phyloP scores from a whole-genome alignment of 108 stramenopile species.

The Bacterosira constricta region DNA sequence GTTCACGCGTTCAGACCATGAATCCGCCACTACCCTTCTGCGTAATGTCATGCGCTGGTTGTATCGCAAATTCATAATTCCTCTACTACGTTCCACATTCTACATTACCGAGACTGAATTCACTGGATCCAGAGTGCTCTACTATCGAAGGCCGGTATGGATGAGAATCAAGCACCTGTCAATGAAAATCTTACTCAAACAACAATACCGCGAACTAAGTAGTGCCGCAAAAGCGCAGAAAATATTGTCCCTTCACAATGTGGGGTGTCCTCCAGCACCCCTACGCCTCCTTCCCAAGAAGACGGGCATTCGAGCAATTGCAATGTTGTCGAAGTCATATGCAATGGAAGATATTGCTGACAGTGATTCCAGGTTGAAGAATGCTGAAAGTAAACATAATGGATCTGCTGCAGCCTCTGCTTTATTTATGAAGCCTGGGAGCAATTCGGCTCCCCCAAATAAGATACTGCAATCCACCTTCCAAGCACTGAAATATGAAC shows the following conservation, averaged over 20 bases:
- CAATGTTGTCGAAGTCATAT: constrained; percentile 59
- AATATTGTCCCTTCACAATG: constrained; percentile 44
- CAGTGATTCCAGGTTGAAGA: background rate
- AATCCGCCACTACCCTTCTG: constrained; percentile 46
- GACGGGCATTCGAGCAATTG: constrained; percentile 82
- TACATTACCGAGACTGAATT: constrained; percentile 88
- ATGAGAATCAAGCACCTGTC: constrained; percentile 61
- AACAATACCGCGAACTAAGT: constrained; percentile 57
- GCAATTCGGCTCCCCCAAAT: constrained; percentile 51
- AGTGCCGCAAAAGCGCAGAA: constrained; percentile 23
- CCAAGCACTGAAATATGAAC: constrained; percentile 72
- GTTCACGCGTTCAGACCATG: constrained; percentile 56
- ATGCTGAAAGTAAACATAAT: background rate
- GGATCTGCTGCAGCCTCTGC: background rate
- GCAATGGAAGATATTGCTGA: background rate
- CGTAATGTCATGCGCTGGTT: constrained; percentile 70
- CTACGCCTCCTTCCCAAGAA: constrained; percentile 78
- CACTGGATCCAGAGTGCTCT: constrained; percentile 55
- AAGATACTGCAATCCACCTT: constrained; percentile 60
- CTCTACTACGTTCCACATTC: constrained; percentile 74
- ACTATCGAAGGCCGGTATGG: constrained; percentile 90
- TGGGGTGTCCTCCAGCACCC: constrained; percentile 65
- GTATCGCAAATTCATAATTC: constrained; percentile 69
- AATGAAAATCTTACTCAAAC: constrained; percentile 51
- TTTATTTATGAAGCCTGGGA: background rate